These are phyloP conservation scores for Scenedesmus sp. DNA, from an alignment of 163 green algal species.

Conservation along the genomic window DNA sequence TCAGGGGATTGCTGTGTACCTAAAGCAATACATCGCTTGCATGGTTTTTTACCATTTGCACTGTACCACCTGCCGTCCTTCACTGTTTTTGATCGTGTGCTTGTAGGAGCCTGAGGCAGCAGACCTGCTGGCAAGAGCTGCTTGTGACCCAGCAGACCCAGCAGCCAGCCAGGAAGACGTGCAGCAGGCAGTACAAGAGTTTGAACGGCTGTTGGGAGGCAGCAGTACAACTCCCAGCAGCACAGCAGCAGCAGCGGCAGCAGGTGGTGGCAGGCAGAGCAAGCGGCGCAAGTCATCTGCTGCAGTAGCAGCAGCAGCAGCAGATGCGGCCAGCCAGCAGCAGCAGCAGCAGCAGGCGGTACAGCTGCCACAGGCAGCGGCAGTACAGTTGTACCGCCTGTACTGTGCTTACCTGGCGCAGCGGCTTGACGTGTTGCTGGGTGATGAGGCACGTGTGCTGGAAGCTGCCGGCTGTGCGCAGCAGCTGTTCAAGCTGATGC, in stretches of 20 bases:
- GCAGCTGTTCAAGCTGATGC: conserved; percentile 43
- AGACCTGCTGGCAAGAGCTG: conserved; percentile 41
- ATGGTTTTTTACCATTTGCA: too few relatives aligned
- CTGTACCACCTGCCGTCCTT: neutral
- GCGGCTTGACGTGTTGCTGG: conserved; percentile 12
- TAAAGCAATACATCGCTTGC: too few relatives aligned
- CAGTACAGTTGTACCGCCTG: conserved; percentile 32
- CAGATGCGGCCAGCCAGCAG: neutral
- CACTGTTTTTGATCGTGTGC: neutral
- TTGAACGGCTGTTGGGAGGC: conserved; percentile 30
- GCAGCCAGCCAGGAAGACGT: conserved; percentile 25
- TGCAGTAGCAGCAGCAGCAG: neutral
- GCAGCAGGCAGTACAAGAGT: conserved; percentile 37
- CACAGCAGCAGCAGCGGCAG: neutral
- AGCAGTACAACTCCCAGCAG: neutral
- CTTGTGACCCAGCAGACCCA: conserved; percentile 16
- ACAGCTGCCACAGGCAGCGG: neutral
- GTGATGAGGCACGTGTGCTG: neutral
- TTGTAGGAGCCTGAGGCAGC: conserved; percentile 39
- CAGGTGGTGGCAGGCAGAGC: neutral
- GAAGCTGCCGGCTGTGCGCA: conserved; percentile 34
- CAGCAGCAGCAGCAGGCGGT: neutral
- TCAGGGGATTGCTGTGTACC: too few relatives aligned
- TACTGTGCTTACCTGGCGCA: conserved; percentile 39
- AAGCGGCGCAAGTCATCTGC: neutral